Base-by-base conservation (phyloP, 192 early-diverging fungal species). In the Helicostylum pulchrum region DNA sequence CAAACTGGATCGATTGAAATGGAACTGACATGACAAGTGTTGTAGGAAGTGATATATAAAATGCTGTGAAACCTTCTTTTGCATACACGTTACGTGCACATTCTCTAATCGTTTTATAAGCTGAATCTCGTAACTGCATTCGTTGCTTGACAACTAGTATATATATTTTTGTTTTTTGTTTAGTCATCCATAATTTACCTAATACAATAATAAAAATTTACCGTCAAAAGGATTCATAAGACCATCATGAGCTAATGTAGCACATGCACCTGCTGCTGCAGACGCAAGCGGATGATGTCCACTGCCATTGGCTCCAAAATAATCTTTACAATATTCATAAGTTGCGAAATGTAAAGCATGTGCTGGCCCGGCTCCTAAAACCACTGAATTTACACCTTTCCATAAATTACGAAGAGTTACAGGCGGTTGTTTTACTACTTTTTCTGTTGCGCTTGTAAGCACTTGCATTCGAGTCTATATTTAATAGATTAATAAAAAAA, bases 221-320 rank as follows among this genome's bases (percentile, higher is more conserved):
- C 86, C 95, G 75, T 99, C 96, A 78, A 99, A 99, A 11, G 96
- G 96, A 68, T 92, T 99, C 90, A 95, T 92, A 48, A 99, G 75
- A 5, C 90, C 87, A 64, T 99, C 96, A 77, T 88, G 86, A 8
- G 88, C 78, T 21, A 94, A 76, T 5, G 94, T 96, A 7, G 96
- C 96, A 70, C 84, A 86, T 47, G 90, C 94, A 43, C 94, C 94
- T 10, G 96, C 93, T 7, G 84, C 83, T 26, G 88, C 93, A 79
- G 77, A 80, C 46, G 89, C 82, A 53, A 87, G 83, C 20, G 89
- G 11, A 2, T 77, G 76, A 46, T 84, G 85, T 43, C 83, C 79
- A 39, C 45, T 21, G 14, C 70, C 72, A 45, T 84, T 84, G 4
- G 73, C 83, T 11, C 83, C 83, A 63, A 94, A 88, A 14, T 82